Conservation (phyloP, 2,329 filamentous ascomycete species). For the Fonsecaea pedrosoi region DNA sequence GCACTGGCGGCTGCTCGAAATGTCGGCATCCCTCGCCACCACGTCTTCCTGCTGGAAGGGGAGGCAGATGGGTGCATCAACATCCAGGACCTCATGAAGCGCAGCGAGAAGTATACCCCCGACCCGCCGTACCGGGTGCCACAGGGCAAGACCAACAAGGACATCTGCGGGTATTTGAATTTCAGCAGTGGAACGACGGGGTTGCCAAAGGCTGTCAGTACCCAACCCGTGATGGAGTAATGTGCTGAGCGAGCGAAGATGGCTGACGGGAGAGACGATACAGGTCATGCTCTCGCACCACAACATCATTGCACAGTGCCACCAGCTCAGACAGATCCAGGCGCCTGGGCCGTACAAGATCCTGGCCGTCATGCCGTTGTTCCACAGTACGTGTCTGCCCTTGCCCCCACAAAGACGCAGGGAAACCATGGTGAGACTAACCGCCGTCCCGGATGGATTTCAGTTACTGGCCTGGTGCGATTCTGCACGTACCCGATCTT, state of each 20-base stretch:
- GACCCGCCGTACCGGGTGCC: constrained; percentile 57
- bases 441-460: background rate
- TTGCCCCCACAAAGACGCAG: background rate
- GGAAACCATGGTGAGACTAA: background rate
- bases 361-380: constrained; percentile 65
- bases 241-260: background rate
- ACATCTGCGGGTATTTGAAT: constrained; percentile 61
- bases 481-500: constrained; percentile 67
- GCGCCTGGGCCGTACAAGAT: constrained; percentile 52
- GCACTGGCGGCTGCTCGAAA: constrained; percentile 61
- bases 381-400: constrained; percentile 54
- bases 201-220: constrained; percentile 75
- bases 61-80: constrained; percentile 56
- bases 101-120: constrained; percentile 41
- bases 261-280: background rate
- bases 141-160: constrained; percentile 60
- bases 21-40: constrained; percentile 59
- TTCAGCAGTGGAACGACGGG: constrained; percentile 79
- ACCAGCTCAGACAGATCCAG: constrained; percentile 62
- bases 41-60: constrained; percentile 64
- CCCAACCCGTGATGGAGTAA: background rate
- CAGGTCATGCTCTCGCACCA: constrained; percentile 63
- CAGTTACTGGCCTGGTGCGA: constrained; percentile 66
- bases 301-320: constrained; percentile 65
- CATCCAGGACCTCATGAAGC: constrained; percentile 44